These are phyloP conservation scores for Wickerhamiella kurtzmanii DNA, from an alignment of 805 yeast genomes.

Conservation along the genomic window DNA sequence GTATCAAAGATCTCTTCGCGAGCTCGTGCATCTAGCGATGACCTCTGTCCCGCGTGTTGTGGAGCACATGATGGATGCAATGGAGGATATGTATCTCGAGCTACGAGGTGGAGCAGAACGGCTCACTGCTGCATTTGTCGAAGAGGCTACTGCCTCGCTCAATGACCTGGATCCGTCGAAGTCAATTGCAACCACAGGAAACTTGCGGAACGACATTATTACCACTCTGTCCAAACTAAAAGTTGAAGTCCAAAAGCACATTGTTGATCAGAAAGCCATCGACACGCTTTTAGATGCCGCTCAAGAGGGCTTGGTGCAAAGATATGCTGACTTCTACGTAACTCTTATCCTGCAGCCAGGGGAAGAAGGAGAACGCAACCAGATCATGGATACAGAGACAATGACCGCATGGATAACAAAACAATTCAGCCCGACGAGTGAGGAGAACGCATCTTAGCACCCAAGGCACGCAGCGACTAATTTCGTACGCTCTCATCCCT, in stretches of 20 bases:
- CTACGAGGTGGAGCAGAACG: conserved; percentile 46
- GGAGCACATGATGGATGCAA: conserved; percentile 68
- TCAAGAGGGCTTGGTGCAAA: conserved; percentile 43
- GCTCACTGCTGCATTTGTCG: conserved; percentile 7
- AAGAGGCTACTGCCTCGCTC: background rate
- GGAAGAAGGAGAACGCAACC: background rate
- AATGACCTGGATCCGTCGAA: background rate
- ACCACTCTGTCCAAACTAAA: background rate
- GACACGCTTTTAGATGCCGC: conserved; percentile 49
- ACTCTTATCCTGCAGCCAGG: background rate
- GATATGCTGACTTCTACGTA: conserved; percentile 41
- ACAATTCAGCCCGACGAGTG: background rate
- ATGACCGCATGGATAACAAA: background rate
- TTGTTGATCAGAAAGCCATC: conserved; percentile 37
- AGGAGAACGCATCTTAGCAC: background rate
- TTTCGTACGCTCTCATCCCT: too few species aligned
- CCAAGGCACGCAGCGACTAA: too few species aligned
- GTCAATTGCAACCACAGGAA: background rate
- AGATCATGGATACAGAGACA: background rate
- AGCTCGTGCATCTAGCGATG: conserved; percentile 38
- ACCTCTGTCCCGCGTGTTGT: conserved; percentile 70
- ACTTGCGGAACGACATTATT: background rate
- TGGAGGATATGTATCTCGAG: conserved; percentile 57
- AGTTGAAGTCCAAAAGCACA: background rate
- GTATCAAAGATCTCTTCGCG: conserved; percentile 17